phyloP scores from a whole-genome alignment of 805 yeast genomes.

The Kuraishia capsulata region DNA sequence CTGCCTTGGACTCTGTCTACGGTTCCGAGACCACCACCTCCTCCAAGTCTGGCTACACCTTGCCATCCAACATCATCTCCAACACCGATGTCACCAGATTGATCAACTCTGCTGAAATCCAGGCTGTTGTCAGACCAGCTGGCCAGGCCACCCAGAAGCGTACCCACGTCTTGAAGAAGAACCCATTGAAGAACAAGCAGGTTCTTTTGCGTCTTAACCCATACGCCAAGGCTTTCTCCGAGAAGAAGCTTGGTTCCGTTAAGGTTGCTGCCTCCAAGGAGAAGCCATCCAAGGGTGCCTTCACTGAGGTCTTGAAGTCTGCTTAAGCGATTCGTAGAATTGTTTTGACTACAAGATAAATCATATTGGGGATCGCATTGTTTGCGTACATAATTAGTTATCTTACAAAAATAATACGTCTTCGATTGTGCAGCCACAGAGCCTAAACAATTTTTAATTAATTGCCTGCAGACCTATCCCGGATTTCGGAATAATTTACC shows the following conservation, averaged over 20 bases:
- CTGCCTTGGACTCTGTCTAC: conserved; percentile 94
- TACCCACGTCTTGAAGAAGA: conserved; percentile 94
- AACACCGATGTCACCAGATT: conserved; percentile 95
- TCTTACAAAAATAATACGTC: background rate
- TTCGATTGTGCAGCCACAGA: too few relatives aligned
- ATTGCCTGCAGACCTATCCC: too few relatives aligned
- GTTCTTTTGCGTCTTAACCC: conserved; percentile 98
- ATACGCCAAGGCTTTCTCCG: conserved; percentile 95
- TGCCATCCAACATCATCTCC: conserved; percentile 91
- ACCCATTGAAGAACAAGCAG: conserved; percentile 99
- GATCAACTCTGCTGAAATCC: conserved; percentile 98
- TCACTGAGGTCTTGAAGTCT: conserved; percentile 58
- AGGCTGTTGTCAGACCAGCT: conserved; percentile 94
- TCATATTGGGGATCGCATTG: background rate
- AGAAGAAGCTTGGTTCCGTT: conserved; percentile 80
- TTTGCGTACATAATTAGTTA: background rate
- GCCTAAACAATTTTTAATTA: too few relatives aligned
- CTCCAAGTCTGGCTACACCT: conserved; percentile 79
- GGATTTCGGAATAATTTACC: too few relatives aligned
- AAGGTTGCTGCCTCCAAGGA: conserved; percentile 59
- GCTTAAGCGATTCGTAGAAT: conserved; percentile 26
- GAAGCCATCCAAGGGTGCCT: conserved; percentile 65
- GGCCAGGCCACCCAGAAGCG: conserved; percentile 92
- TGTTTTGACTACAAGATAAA: background rate
- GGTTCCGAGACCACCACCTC: conserved; percentile 84